These are phyloP conservation scores for Lichtheimia ramosa DNA, from an alignment of 371 early-diverging fungal genomes.

Conservation along the genomic window DNA sequence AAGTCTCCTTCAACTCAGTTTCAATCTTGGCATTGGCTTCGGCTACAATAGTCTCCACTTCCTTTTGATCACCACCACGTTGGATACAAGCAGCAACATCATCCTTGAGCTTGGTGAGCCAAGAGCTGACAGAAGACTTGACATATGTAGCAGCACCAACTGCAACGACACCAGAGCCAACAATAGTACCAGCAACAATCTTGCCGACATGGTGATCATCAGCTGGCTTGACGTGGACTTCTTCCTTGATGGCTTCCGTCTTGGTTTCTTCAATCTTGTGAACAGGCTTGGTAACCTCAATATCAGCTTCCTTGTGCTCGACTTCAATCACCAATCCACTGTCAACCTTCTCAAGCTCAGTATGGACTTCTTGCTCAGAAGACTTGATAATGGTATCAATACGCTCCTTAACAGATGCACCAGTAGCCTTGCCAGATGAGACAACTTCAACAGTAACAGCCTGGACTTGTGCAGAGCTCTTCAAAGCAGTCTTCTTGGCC, in stretches of 20 bases:
- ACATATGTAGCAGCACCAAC: background rate
- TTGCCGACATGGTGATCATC: constrained; percentile 1
- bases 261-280: background rate
- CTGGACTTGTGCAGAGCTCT: background rate
- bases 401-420: background rate
- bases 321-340: background rate
- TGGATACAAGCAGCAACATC: background rate
- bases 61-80: background rate
- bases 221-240: background rate
- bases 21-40: constrained; percentile 1
- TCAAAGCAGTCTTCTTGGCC: constrained; percentile 3
- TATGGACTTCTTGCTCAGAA: background rate
- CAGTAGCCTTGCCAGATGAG: background rate
- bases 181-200: background rate
- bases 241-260: background rate
- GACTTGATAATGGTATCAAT: background rate
- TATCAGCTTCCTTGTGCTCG: background rate
- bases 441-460: background rate
- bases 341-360: background rate
- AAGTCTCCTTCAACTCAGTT: background rate
- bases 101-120: background rate
- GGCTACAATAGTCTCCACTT: background rate
- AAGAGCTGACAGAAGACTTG: background rate
- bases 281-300: background rate
- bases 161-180: constrained; percentile 2